phyloP scores from a whole-genome alignment of 23 red algal genomes.

The Agarophyton chilense region DNA sequence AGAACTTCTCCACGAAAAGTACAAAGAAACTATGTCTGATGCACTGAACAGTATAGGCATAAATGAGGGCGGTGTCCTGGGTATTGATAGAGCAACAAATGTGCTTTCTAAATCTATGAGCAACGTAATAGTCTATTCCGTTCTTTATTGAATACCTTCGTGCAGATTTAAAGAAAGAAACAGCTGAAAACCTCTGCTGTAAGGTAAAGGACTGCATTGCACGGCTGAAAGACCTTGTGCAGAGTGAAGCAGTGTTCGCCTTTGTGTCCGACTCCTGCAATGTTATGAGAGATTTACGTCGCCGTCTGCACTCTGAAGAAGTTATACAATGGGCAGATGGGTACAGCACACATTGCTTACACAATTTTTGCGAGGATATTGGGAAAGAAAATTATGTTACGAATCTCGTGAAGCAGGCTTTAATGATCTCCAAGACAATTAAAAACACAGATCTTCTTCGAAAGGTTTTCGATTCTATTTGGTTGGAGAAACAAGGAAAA shows the following conservation, averaged over 20 bases:
- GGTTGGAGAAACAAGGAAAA: no score
- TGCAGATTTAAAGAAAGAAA: background rate
- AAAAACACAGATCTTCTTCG: background rate
- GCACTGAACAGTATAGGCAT: no score
- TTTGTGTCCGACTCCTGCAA: conserved; percentile 8
- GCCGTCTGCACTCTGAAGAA: no score
- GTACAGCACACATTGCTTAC: background rate
- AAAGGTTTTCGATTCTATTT: background rate
- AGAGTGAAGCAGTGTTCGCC: background rate
- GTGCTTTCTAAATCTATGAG: background rate
- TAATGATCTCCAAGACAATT: background rate
- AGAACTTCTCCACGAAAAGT: no score
- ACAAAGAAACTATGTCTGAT: no score
- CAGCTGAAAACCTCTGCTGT: background rate
- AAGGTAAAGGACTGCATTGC: background rate
- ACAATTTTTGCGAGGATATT: background rate
- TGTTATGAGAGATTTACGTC: background rate
- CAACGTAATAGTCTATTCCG: background rate
- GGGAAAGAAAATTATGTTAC: background rate
- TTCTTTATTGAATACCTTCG: background rate
- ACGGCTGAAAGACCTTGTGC: background rate
- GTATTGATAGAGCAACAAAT: conserved; percentile 1
- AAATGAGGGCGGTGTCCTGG: background rate
- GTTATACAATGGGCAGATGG: background rate
- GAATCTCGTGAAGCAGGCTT: background rate